Percentiles rank a stretch among this genome's conserved stretches.
These are phyloP conservation scores for Pseudogymnoascus sp. DNA, from an alignment of 2,329 filamentous ascomycete genomes.

Conservation along the genomic window DNA sequence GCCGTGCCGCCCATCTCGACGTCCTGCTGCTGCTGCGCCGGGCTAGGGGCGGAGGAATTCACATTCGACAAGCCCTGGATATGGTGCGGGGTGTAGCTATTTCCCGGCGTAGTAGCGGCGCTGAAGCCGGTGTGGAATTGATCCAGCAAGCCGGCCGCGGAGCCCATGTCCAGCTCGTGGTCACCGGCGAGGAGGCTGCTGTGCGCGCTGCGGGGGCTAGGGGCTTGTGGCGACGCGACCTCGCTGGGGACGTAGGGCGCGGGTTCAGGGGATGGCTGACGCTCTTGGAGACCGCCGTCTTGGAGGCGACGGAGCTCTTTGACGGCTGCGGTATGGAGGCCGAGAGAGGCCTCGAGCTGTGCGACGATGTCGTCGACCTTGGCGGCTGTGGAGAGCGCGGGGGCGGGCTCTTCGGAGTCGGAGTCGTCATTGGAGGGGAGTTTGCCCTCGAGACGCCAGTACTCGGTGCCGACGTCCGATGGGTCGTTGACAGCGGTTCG, in stretches of 20 bases:
- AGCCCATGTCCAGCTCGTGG: slow-evolving; percentile 35
- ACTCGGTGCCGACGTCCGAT: slow-evolving; percentile 46
- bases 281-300: slow-evolving; percentile 66
- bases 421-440: slow-evolving; percentile 38
- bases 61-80: slow-evolving; percentile 10
- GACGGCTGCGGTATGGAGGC: slow-evolving; percentile 56
- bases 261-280: slow-evolving; percentile 19
- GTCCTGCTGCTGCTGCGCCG: slow-evolving; percentile 12
- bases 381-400: slow-evolving; percentile 24
- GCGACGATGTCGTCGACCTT: slow-evolving; percentile 65
- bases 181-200: background rate
- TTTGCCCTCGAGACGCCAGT: slow-evolving; percentile 56
- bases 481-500: slow-evolving; percentile 54
- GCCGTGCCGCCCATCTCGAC: slow-evolving; percentile 33
- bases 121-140: slow-evolving; percentile 59
- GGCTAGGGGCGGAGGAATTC: slow-evolving; percentile 35
- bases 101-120: slow-evolving; percentile 50
- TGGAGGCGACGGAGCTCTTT: slow-evolving; percentile 63
- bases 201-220: background rate
- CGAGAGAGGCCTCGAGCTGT: slow-evolving; percentile 64
- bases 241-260: slow-evolving; percentile 23
- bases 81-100: slow-evolving; percentile 24
- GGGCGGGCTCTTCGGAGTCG: slow-evolving; percentile 30
- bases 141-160: slow-evolving; percentile 57
- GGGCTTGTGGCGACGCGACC: slow-evolving; percentile 48